phyloP scores from a whole-genome alignment of 441 rosid species.

The Pelargonium fulgidum region DNA sequence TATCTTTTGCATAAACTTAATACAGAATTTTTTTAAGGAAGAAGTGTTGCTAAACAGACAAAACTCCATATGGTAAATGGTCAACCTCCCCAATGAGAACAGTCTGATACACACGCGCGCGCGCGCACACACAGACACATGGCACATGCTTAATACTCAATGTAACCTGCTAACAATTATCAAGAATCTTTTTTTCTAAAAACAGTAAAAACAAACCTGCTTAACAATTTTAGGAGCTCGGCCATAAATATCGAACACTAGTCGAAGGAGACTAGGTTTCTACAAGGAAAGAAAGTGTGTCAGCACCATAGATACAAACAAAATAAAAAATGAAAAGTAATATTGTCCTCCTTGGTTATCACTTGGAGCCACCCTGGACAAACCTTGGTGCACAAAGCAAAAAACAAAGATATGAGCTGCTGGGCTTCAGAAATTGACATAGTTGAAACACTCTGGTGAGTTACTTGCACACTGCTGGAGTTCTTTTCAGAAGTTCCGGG shows the following conservation, averaged over 20 bases:
- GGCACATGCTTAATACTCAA: constrained; percentile 2
- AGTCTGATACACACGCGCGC: background rate
- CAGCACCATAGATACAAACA: constrained; percentile 18
- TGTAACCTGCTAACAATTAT: background rate
- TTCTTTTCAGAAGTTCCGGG: constrained; percentile 48
- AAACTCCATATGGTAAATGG: background rate
- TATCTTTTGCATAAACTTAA: background rate
- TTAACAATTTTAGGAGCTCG: constrained; percentile 76
- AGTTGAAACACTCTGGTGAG: constrained; percentile 40
- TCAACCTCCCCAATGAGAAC: background rate
- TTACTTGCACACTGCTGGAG: constrained; percentile 38
- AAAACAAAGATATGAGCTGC: constrained; percentile 72
- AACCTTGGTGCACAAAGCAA: constrained; percentile 95
- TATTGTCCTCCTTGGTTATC: constrained; percentile 8
- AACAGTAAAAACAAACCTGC: constrained; percentile 49
- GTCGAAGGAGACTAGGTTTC: constrained; percentile 86
- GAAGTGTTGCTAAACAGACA: background rate
- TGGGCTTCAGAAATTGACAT: constrained; percentile 77
- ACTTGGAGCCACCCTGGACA: constrained; percentile 20
- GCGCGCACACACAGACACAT: background rate
- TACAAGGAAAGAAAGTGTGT: constrained; percentile 33
- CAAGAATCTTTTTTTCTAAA: background rate
- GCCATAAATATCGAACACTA: constrained; percentile 70
- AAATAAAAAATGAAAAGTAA: background rate
- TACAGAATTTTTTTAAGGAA: background rate